These are phyloP conservation scores for Stachybotrys chartarum DNA, from an alignment of 2,329 filamentous ascomycete species.

Conservation along the genomic window DNA sequence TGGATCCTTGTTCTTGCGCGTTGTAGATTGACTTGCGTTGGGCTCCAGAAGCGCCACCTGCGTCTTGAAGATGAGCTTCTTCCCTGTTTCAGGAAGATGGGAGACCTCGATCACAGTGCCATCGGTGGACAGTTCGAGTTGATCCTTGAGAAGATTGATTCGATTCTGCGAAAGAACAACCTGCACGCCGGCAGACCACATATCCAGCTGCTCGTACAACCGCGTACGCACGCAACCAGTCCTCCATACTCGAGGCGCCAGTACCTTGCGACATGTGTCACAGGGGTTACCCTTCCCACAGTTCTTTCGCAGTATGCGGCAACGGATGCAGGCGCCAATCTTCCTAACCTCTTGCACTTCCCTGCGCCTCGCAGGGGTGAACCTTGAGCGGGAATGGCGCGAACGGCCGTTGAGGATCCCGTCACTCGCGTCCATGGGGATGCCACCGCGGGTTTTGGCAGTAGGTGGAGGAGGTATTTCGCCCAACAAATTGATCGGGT, in stretches of 20 bases:
- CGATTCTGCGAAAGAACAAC: conserved; percentile 54
- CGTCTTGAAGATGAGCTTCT: conserved; percentile 32
- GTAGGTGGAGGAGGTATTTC: conserved; percentile 23
- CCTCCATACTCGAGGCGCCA: conserved; percentile 58
- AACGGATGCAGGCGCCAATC: conserved; percentile 59
- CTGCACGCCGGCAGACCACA: conserved; percentile 58
- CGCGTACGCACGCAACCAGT: conserved; percentile 56
- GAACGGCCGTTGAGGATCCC: conserved; percentile 37
- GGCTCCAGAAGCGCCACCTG: conserved; percentile 25
- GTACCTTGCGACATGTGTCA: conserved; percentile 55
- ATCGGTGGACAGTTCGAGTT: conserved; percentile 39
- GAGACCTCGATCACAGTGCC: conserved; percentile 48
- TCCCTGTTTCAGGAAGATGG: conserved; percentile 47
- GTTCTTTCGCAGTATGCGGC: conserved; percentile 58
- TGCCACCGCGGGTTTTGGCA: conserved; percentile 36
- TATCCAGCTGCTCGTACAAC: conserved; percentile 52
- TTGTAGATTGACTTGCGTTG: conserved; percentile 24
- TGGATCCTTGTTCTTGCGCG: conserved; percentile 23
- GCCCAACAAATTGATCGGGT: conserved; percentile 21
- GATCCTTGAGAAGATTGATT: conserved; percentile 46
- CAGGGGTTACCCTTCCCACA: conserved; percentile 59
- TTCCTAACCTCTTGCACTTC: conserved; percentile 60
- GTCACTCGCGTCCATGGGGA: conserved; percentile 44
- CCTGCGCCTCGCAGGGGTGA: conserved; percentile 50
- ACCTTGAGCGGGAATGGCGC: conserved; percentile 49